Conservation (phyloP, 768 basidiomycete species). For the Asterophora parasitica region DNA sequence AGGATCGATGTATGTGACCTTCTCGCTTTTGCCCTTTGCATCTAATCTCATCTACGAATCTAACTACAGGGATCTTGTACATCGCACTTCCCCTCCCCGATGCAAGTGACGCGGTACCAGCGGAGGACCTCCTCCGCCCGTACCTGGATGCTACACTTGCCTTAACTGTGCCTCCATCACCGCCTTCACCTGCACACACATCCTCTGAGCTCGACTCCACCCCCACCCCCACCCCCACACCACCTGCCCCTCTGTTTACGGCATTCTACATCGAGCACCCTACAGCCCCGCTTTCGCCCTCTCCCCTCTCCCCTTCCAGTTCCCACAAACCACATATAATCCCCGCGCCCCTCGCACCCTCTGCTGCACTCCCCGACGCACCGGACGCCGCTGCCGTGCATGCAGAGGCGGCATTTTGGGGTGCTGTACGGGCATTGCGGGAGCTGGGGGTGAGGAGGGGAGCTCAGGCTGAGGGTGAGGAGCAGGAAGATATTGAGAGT, state of each 20-base stretch:
- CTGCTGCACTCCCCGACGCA: conserved; percentile 40
- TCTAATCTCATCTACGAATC: conserved; percentile 3
- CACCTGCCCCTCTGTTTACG: conserved; percentile 42
- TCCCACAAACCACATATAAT: conserved; percentile 12
- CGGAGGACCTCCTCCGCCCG: conserved; percentile 44
- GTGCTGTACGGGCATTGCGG: conserved; percentile 29
- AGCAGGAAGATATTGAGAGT: conserved; percentile 5
- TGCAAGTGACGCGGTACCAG: conserved; percentile 17
- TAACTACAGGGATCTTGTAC: conserved; percentile 52
- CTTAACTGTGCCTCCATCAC: conserved; percentile 14
- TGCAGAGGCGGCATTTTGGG: conserved; percentile 59
- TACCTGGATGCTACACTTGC: conserved; percentile 51
- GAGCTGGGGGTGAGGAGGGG: not conserved
- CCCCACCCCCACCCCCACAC: conserved; percentile 17
- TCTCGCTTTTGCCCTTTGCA: not conserved
- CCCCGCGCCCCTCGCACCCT: conserved; percentile 26
- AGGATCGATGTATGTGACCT: conserved; percentile 58
- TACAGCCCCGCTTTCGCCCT: not conserved
- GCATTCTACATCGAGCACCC: conserved; percentile 51
- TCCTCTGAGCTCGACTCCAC: not conserved
- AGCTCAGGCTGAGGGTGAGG: not conserved
- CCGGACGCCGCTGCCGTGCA: conserved; percentile 52
- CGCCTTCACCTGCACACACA: not conserved
- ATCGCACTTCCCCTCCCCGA: conserved; percentile 44
- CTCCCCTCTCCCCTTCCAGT: not conserved